Evolutionary conservation across 2,329 filamentous ascomycete genomes (phyloP), one percentile per base, ranked within the genome.

Genomic region (Penicillium sp.): DNA sequence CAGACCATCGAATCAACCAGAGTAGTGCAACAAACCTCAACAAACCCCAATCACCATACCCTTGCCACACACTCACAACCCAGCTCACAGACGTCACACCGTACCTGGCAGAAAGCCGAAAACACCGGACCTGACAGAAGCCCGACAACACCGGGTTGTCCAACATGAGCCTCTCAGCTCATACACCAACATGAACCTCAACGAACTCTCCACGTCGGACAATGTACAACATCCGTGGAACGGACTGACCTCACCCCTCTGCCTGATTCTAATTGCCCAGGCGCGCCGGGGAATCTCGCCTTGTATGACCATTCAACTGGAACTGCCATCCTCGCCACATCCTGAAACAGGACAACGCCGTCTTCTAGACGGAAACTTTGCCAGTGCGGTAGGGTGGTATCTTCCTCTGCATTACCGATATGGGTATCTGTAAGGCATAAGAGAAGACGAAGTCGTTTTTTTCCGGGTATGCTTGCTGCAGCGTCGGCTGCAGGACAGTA

Each of bases 91-190:
- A 40, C 45, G 48, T 55, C 48, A 55, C 53, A 52, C 53, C 8
- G 53, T 46, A 7, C 53, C 48, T 52, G 47, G 18, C 18, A 38
- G 20, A 20, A 50, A 34, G 0, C 34, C 76, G 79, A 42, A 75
- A 76, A 61, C 74, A 78, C 55, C 78, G 82, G 20, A 26, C 44
- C 37, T 54, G 44, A 20, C 20, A 34, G 22, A 16, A 38, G 26
- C 2, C 32, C 76, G 79, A 42, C 75, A 76, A 61, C 73, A 78
- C 55, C 78, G 82, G 20, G n/a, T 78, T 81, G 58, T 62, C 69
- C 2, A 81, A 81, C 0, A 26, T 16, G 16, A n/a, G n/a, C 9
- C 39, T 42, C 22, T 10, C 14, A 26, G 16, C 14, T 5, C 14
- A 42, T 26, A n/a, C 14, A 76, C 80, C 50, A 11, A 40, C 14